Conservation (phyloP, 768 basidiomycete genomes). For the Kwoniella sp. region DNA sequence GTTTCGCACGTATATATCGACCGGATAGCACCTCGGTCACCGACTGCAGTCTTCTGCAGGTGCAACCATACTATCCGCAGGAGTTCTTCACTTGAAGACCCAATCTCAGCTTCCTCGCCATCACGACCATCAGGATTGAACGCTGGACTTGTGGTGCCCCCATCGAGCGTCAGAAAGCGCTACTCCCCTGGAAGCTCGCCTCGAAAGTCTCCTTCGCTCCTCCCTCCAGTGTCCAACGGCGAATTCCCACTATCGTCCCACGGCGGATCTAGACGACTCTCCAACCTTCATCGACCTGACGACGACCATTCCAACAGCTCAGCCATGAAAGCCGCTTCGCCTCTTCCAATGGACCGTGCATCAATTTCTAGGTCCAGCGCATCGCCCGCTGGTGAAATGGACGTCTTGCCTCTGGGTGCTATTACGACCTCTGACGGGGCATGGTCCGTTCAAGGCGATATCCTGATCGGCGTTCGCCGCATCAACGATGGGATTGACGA, state of each 20-base stretch:
- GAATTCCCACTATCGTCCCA: slow-evolving; percentile 49
- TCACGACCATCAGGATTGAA: neutral
- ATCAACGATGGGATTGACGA: slow-evolving; percentile 32
- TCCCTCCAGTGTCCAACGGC: slow-evolving; percentile 40
- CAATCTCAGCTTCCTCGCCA: neutral
- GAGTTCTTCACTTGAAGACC: slow-evolving; percentile 25
- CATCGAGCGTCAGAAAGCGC: slow-evolving; percentile 14
- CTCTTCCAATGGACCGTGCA: slow-evolving; percentile 6
- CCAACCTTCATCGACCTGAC: slow-evolving; percentile 36
- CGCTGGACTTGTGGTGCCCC: slow-evolving; percentile 31
- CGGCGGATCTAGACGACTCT: slow-evolving; percentile 39
- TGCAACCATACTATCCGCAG: slow-evolving; percentile 18
- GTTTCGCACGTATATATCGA: slow-evolving; percentile 67
- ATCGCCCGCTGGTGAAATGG: slow-evolving; percentile 19
- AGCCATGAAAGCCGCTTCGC: slow-evolving; percentile 1
- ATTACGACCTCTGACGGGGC: slow-evolving; percentile 8
- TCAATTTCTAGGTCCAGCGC: neutral
- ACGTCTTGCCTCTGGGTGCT: slow-evolving; percentile 9
- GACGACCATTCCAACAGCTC: slow-evolving; percentile 1
- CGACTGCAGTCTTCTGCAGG: slow-evolving; percentile 22
- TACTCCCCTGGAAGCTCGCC: slow-evolving; percentile 34
- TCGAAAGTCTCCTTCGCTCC: slow-evolving; percentile 32
- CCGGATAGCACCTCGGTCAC: slow-evolving; percentile 59
- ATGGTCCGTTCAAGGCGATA: slow-evolving; percentile 11
- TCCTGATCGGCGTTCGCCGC: slow-evolving; percentile 28